phyloP scores from a whole-genome alignment of 2,329 filamentous ascomycete genomes.

The Botrytis paeoniae region DNA sequence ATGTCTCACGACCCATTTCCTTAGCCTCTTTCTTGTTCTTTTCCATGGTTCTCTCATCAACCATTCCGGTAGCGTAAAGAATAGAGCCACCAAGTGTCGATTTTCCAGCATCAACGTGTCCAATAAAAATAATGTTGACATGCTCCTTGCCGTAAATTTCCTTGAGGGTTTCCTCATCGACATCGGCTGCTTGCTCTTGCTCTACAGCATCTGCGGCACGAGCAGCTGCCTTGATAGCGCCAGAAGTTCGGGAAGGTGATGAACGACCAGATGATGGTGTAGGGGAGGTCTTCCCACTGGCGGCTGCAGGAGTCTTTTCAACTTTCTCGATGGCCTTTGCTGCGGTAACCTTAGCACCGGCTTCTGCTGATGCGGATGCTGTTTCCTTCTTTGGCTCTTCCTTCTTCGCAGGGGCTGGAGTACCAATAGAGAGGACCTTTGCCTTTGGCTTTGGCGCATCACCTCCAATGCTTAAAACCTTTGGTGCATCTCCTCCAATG shows the following conservation, averaged over 20 bases:
- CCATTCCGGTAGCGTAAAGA: slow-evolving; percentile 92
- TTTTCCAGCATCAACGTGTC: slow-evolving; percentile 97
- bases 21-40: slow-evolving; percentile 98
- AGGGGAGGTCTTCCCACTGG: slow-evolving; percentile 73
- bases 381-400: slow-evolving; percentile 51
- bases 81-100: slow-evolving; percentile 94
- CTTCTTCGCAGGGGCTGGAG: slow-evolving; percentile 44
- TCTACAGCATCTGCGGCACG: slow-evolving; percentile 80
- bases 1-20: slow-evolving; percentile 92
- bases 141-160: slow-evolving; percentile 95
- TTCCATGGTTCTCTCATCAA: slow-evolving; percentile 97
- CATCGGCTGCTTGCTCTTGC: slow-evolving; percentile 65
- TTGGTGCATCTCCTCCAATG: slow-evolving; percentile 59
- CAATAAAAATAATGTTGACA: slow-evolving; percentile 95
- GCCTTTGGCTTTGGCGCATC: slow-evolving; percentile 54
- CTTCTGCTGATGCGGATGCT: slow-evolving; percentile 46
- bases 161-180: slow-evolving; percentile 81
- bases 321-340: slow-evolving; percentile 93
- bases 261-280: slow-evolving; percentile 79
- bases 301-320: slow-evolving; percentile 61
- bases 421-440: slow-evolving; percentile 77
- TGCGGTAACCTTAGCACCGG: slow-evolving; percentile 80
- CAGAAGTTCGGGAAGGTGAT: slow-evolving; percentile 64
- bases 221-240: slow-evolving; percentile 49
- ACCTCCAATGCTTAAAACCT: slow-evolving; percentile 62